Evolutionary conservation across 164 flowering plant species (phyloP), one percentile per base, ranked within the genome.

Genomic region (Saururus chinensis): DNA sequence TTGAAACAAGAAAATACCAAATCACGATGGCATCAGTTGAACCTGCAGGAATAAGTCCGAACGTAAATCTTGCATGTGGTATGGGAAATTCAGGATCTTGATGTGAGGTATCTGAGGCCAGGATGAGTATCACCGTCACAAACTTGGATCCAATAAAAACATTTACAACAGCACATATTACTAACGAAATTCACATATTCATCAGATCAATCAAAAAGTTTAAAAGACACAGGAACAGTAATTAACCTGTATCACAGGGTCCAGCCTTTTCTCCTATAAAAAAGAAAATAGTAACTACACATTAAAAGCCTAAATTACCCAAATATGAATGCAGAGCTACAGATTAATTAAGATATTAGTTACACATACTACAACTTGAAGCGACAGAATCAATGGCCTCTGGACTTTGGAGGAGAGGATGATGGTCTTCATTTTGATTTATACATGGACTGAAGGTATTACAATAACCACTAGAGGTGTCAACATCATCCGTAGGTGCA

Each of bases 21-120:
- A 92, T 88, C 64, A 82, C 96, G 68, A 88, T 82, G 40, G 98
- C 95, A 82, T 92, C 98, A 65, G 98, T 92, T 74, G 98, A 92
- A 65, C 98, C 98, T 17, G 98, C 84, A 67, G 98, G 98, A 67
- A 92, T 92, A 60, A 92, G 77, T 66, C 98, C 98, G 54, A 92
- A 73, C 72, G 92, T 78, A 72, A 89, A 82, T 66, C 60, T 57
- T 62, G 73, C 78, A 73, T 76, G 74, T 14, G 81, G 86, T 64
- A 84, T 49, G 25, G 77, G 49, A 70, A 79, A 79, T 23, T 69
- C 70, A 30, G 74, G 30, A 70, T 70, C 81, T 64, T 73, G 69
- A 70, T 72, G 88, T 79, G 80, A 72, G 64, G 21, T 54, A 51
- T 69, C 60, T 45, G 49, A 9, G 17, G 49, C 14, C 37, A 30